Evolutionary conservation across 2,329 filamentous ascomycete genomes (phyloP).

Genomic region (Pseudonectria foliicola): DNA sequence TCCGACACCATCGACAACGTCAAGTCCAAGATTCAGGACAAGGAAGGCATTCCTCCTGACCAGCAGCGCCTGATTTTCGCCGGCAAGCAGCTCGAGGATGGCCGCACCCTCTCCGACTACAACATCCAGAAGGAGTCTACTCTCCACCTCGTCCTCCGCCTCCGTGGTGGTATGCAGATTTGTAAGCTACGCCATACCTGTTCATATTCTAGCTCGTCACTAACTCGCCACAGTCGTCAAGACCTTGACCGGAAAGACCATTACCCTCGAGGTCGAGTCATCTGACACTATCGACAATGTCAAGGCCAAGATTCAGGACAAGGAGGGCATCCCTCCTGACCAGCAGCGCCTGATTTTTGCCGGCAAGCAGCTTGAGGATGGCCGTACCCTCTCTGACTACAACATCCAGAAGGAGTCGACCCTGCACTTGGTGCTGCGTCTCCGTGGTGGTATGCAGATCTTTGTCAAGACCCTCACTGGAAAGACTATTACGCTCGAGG

Average conservation of each 20-base stretch:
- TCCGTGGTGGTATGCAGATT: slow-evolving; percentile 60
- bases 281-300: slow-evolving; percentile 94
- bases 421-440: slow-evolving; percentile 77
- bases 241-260: slow-evolving; percentile 88
- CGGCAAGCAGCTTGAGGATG: slow-evolving; percentile 92
- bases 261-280: slow-evolving; percentile 83
- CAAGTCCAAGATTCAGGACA: slow-evolving; percentile 97
- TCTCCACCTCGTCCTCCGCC: slow-evolving; percentile 68
- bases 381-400: slow-evolving; percentile 83
- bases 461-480: slow-evolving; percentile 84
- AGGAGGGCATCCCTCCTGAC: slow-evolving; percentile 93
- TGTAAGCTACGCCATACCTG: slow-evolving; percentile 38
- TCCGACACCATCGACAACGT: slow-evolving; percentile 95
- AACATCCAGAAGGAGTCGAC: slow-evolving; percentile 94
- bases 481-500: slow-evolving; percentile 91
- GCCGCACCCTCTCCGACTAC: slow-evolving; percentile 51
- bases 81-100: slow-evolving; percentile 94
- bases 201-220: neutral
- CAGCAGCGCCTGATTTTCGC: slow-evolving; percentile 96
- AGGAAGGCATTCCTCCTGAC: slow-evolving; percentile 94
- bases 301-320: slow-evolving; percentile 95
- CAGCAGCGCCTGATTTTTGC: slow-evolving; percentile 95
- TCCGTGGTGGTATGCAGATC: slow-evolving; percentile 85
- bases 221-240: slow-evolving; percentile 51
- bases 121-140: slow-evolving; percentile 60